Evolutionary conservation across 2,329 filamentous ascomycete species (phyloP).

Genomic region (Pseudonectria foliicola): DNA sequence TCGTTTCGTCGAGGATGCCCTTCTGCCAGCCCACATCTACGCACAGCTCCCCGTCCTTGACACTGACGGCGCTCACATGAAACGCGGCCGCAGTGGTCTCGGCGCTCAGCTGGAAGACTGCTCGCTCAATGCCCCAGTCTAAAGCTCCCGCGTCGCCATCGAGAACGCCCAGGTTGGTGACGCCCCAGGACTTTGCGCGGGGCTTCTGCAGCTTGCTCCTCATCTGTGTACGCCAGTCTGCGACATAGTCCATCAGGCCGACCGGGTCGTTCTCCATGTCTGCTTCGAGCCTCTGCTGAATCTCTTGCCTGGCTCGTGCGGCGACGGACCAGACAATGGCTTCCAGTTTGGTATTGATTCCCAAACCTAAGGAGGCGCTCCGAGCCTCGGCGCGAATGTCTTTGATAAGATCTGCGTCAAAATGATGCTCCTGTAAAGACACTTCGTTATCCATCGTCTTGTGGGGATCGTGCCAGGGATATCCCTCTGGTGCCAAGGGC

Average conservation of each 20-base stretch:
- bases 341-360: constrained; percentile 6
- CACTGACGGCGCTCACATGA: constrained; percentile 14
- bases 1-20: constrained; percentile 9
- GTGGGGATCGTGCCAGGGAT: constrained; percentile 4
- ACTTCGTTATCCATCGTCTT: constrained; percentile 12
- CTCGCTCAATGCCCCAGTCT: constrained; percentile 17
- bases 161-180: constrained; percentile 23
- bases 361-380: no score
- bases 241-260: constrained; percentile 17
- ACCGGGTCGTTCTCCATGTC: constrained; percentile 18
- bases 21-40: constrained; percentile 20
- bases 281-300: constrained; percentile 11
- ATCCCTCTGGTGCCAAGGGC: neutral
- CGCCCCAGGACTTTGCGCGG: constrained; percentile 13
- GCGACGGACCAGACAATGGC: constrained; percentile 19
- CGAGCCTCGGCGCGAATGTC: constrained; percentile 4
- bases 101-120: constrained; percentile 15
- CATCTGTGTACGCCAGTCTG: constrained; percentile 17
- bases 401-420: neutral
- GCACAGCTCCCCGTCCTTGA: constrained; percentile 15
- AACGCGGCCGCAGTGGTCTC: constrained; percentile 15
- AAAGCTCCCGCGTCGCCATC: constrained; percentile 9
- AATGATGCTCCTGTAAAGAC: constrained; percentile 2
- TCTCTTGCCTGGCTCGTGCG: neutral
- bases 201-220: constrained; percentile 14